These are phyloP conservation scores for Xylaria sp. DNA, from an alignment of 2,329 filamentous ascomycete species.

Conservation along the genomic window DNA sequence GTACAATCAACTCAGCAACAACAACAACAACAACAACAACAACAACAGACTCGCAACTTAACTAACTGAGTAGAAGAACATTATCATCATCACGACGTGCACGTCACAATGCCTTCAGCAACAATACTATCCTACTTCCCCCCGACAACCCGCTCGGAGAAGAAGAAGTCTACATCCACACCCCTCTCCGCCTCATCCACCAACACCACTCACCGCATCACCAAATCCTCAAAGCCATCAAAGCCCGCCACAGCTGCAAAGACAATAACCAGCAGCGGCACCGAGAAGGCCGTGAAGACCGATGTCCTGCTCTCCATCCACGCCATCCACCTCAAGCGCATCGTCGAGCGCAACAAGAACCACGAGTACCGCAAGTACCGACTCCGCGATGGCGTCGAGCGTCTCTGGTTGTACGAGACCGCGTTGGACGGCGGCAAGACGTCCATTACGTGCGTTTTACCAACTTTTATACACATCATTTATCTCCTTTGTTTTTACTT, in stretches of 20 bases:
- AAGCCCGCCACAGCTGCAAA: neutral
- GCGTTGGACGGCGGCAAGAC: neutral
- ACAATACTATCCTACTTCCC: neutral
- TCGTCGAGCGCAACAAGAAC: slow-evolving; percentile 3
- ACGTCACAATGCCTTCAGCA: neutral
- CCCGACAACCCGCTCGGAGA: neutral
- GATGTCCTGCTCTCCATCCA: slow-evolving; percentile 9
- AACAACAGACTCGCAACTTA: no score
- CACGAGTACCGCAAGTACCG: slow-evolving; percentile 12
- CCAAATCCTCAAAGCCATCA: neutral
- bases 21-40: no score
- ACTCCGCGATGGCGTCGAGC: slow-evolving; percentile 7
- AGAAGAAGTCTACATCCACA: neutral
- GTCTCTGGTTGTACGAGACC: slow-evolving; percentile 9
- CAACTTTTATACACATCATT: neutral
- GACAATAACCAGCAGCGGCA: neutral
- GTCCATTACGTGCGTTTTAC: slow-evolving; percentile 5
- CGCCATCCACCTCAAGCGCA: slow-evolving; percentile 2
- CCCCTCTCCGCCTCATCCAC: neutral
- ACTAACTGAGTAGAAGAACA: no score
- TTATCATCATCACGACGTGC: no score
- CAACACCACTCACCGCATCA: neutral
- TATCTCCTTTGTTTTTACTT: neutral
- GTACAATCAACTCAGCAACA: neutral
- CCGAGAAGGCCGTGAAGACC: neutral